Percentiles rank a stretch among this genome's conserved stretches.
These are phyloP conservation scores for Fagopyrum esculentum DNA, from an alignment of 148 eudicot genomes.

Conservation along the genomic window DNA sequence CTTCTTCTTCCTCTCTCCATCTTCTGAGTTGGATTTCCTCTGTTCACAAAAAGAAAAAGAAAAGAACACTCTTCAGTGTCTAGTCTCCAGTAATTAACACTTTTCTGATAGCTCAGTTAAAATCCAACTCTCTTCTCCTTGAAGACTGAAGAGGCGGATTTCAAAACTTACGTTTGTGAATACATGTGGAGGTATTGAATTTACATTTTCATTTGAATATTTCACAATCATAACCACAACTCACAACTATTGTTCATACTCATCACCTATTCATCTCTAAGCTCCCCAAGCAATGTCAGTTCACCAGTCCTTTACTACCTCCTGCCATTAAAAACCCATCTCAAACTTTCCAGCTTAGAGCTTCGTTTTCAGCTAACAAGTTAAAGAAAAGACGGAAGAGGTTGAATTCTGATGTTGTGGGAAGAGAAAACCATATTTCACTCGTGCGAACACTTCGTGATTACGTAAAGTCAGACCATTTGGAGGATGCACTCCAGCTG, in stretches of 20 bases:
- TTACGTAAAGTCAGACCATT: conserved; percentile 33
- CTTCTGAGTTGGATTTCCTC: no score
- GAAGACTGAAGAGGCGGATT: no score
- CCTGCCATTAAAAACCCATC: neutral
- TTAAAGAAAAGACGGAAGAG: neutral
- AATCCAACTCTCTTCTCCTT: neutral
- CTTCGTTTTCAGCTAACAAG: conserved; percentile 1
- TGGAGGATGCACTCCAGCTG: conserved; percentile 59
- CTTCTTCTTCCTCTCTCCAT: no score
- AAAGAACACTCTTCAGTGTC: no score
- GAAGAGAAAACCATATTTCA: conserved; percentile 9
- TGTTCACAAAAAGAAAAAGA: no score
- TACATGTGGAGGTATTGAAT: neutral
- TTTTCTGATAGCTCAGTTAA: neutral
- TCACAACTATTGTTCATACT: neutral
- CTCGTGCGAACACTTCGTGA: conserved; percentile 14
- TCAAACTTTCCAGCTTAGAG: neutral
- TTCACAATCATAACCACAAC: neutral
- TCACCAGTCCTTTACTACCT: neutral
- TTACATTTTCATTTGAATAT: neutral
- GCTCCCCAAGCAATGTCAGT: neutral
- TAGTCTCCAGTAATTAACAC: neutral
- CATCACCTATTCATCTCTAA: neutral
- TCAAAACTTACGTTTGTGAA: neutral
- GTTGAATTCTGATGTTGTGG: neutral